phyloP scores from a whole-genome alignment of 768 basidiomycete genomes.

The Kwoniella shandongensis region DNA sequence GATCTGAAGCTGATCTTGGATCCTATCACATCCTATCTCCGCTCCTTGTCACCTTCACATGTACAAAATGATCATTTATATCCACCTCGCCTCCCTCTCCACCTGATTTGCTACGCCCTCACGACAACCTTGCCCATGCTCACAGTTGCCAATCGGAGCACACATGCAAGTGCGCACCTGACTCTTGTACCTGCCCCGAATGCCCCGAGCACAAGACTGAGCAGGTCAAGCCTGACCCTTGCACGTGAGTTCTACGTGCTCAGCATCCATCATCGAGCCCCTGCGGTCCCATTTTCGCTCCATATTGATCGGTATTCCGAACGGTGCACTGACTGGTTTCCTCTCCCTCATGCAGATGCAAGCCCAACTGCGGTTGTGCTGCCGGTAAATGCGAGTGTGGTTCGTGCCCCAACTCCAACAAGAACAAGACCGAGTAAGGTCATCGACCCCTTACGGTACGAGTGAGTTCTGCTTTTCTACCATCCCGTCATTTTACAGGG shows the following conservation, averaged over 20 bases:
- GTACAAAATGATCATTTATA: background rate
- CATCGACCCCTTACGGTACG: too few species aligned
- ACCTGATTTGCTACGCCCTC: too few species aligned
- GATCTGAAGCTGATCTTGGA: too few species aligned
- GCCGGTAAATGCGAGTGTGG: slow-evolving; percentile 22
- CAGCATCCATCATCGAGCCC: background rate
- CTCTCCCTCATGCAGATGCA: slow-evolving; percentile 5
- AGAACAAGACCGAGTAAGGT: slow-evolving; percentile 20
- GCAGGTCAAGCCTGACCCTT: slow-evolving; percentile 4
- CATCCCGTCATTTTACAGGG: background rate
- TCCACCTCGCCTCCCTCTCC: background rate
- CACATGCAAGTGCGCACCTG: slow-evolving; percentile 28
- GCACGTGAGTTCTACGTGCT: slow-evolving; percentile 18
- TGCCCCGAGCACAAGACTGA: slow-evolving; percentile 21
- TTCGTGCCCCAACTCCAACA: slow-evolving; percentile 24
- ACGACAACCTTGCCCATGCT: too few species aligned
- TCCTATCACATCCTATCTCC: too few species aligned
- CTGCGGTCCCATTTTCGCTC: background rate
- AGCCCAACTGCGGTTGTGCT: slow-evolving; percentile 21
- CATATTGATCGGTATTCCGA: too few species aligned
- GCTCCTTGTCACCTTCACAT: background rate
- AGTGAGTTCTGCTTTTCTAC: slow-evolving; percentile 10
- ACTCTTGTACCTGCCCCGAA: slow-evolving; percentile 19
- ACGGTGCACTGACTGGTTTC: too few species aligned
- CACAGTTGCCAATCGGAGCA: slow-evolving; percentile 32